Conservation (phyloP, 192 early-diverging fungal species). For the Coemansia sp. region DNA sequence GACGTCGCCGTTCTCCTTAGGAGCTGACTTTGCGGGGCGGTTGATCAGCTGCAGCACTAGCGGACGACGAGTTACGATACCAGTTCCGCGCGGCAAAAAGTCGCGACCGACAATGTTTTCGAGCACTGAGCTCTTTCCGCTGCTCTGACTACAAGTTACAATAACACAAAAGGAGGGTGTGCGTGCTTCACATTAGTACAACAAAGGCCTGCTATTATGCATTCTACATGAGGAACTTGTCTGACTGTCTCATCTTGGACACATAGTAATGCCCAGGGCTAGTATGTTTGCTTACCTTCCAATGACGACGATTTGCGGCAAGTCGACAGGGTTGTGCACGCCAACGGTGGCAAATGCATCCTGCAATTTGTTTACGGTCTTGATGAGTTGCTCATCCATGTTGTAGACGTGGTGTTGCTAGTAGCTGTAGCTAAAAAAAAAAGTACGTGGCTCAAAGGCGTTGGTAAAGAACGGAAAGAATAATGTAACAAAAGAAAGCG, state of each 20-base stretch:
- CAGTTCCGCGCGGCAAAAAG: constrained; percentile 96
- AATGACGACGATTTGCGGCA: constrained; percentile 87
- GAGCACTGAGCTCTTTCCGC: constrained; percentile 96
- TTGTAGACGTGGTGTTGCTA: constrained; percentile 9
- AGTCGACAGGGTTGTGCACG: constrained; percentile 85
- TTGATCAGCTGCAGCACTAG: constrained; percentile 97
- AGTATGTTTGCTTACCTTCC: constrained; percentile 56
- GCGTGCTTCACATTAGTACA: not conserved
- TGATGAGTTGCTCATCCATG: constrained; percentile 64
- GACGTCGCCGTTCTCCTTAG: constrained; percentile 22
- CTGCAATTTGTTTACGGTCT: constrained; percentile 81
- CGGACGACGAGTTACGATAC: constrained; percentile 97
- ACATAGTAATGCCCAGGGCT: not conserved
- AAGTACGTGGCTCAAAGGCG: not conserved
- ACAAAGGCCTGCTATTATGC: not conserved
- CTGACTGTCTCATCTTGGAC: not conserved
- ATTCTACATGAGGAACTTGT: not conserved
- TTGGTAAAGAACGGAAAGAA: not conserved
- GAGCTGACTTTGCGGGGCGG: constrained; percentile 60
- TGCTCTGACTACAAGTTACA: constrained; percentile 63
- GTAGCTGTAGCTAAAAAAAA: not conserved
- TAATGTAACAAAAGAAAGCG: not conserved
- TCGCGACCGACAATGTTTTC: constrained; percentile 99
- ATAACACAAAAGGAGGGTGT: not conserved
- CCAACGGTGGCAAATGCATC: constrained; percentile 89